Evolutionary conservation across 2,329 filamentous ascomycete genomes (phyloP), one percentile per base, ranked within the genome.

Genomic region (Alternaria dauci): DNA sequence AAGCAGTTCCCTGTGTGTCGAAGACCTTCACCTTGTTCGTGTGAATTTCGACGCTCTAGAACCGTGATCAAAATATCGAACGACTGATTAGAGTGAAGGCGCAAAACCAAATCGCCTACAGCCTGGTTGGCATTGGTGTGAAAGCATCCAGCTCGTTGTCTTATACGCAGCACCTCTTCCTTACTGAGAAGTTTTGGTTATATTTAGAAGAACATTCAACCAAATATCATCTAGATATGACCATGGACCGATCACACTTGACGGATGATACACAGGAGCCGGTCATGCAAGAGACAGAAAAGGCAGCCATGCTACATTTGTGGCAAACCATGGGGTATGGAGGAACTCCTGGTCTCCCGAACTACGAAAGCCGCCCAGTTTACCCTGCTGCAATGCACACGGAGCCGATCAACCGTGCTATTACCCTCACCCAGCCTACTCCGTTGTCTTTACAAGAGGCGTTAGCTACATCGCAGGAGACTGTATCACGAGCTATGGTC

Each of bases 401-500:
- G 5, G 18, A 23, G 5, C 38, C 38, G 18, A 41, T 41, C 18
- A 9, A 6, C 3, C 38, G 18, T 23, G 8, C 38, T 41, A 23
- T 41, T 12, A 41, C 38, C 2, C n/a, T 23, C 1, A 41, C 38
- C 4, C 5, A 20, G 38, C 18, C 38, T 41, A 41, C 38, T 4
- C 38, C 18, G 9, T 11, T 18, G 2, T 23, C 38, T 8, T 41
- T 18, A 41, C 38, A 41, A 14, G 4, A 39, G 20, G 18, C 2
- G 23, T 23, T 2, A 14, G 38, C 3, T 41, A 23, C 30, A 36
- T 28, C 30, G 18, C 25, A 36, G 8, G 2, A 0, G 12, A 16
- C 18, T 3, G 11, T 1, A 8, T 1, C 20, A 23, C 46, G 0
- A 23, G 9, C 1, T 14, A 1, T 20, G 14, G 8, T 2, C 2